phyloP scores from a whole-genome alignment of 2,329 filamentous ascomycete genomes.

The Cordyceps farinosa region DNA sequence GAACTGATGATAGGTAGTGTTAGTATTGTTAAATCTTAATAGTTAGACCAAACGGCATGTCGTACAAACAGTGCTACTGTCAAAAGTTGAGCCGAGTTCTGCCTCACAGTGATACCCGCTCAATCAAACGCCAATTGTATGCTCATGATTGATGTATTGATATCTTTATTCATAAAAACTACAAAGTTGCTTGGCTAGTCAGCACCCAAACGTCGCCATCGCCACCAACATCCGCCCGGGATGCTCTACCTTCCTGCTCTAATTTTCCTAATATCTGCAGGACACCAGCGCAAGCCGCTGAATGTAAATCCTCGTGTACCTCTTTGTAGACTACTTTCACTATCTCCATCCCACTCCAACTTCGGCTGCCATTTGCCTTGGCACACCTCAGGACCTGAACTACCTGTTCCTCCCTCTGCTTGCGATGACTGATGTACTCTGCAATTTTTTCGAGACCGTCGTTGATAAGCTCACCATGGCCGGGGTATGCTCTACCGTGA shows the following conservation, averaged over 20 bases:
- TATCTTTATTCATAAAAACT: not conserved
- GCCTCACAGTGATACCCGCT: too few species aligned
- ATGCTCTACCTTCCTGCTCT: constrained; percentile 65
- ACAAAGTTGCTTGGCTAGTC: constrained; percentile 26
- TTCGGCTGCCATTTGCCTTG: constrained; percentile 23
- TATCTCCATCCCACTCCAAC: constrained; percentile 72
- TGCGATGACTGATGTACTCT: constrained; percentile 81
- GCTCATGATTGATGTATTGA: not conserved
- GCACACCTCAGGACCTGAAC: constrained; percentile 55
- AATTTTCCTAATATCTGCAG: constrained; percentile 78
- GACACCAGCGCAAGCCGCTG: constrained; percentile 72
- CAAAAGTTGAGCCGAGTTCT: too few species aligned
- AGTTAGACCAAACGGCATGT: too few species aligned
- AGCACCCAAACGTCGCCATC: constrained; percentile 24
- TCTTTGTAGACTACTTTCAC: constrained; percentile 85
- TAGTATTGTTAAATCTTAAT: too few species aligned
- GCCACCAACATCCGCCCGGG: constrained; percentile 27
- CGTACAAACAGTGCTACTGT: too few species aligned
- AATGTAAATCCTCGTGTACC: constrained; percentile 70
- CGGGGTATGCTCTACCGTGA: constrained; percentile 73
- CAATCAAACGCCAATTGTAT: too few species aligned
- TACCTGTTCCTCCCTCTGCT: constrained; percentile 75
- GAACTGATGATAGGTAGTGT: too few species aligned
- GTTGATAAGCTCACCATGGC: constrained; percentile 76
- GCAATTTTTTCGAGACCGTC: constrained; percentile 67